Evolutionary conservation across 2,329 filamentous ascomycete genomes (phyloP), one percentile per base, ranked within the genome.

Genomic region (Claviceps monticola): DNA sequence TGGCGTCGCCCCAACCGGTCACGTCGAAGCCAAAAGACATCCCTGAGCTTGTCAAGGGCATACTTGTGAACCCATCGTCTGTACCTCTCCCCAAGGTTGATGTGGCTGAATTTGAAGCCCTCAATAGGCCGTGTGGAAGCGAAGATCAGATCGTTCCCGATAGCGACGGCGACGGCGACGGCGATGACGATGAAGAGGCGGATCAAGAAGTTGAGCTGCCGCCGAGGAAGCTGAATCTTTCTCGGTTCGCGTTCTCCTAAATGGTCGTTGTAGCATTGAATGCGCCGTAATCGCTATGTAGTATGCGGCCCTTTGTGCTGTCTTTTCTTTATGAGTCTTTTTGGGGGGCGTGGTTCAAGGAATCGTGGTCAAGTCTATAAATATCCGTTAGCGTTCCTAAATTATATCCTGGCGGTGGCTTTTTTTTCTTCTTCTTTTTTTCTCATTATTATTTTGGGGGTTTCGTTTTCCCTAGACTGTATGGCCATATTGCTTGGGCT

Each of bases 61-160:
- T 74, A 2, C 69, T 73, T 1, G 63, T 76, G 39, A 77, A 81
- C 55, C 74, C 78, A 2, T 68, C 75, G 0, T 76, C 76, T 57
- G 69, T 80, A 5, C 75, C 77, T 0, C 64, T 80, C 8, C 77
- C 78, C 1, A 74, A 71, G 52, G 75, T 76, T 2, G 74, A 79
- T 55, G 54, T 78, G 26, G 66, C 66, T 7, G 77, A 80, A 57
- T 68, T 80, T 3, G 74, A 74, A 57, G 72, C 74, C 2, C 60
- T 80, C 43, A 75, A 78, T 57, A 60, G 58, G 50, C 54, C 66
- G 16, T 61, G 61, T 48, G 78, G 78, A 14, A 81, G 78, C 58
- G 78, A 82, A 59, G 78, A 82, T 52, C 69, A 77, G 51, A 72
- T 81, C 55, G 63, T 75, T 14, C 72, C 73, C 26, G 75, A 75